Conservation (phyloP, 345 rosid genomes). For the Eucalyptus melliodora region DNA sequence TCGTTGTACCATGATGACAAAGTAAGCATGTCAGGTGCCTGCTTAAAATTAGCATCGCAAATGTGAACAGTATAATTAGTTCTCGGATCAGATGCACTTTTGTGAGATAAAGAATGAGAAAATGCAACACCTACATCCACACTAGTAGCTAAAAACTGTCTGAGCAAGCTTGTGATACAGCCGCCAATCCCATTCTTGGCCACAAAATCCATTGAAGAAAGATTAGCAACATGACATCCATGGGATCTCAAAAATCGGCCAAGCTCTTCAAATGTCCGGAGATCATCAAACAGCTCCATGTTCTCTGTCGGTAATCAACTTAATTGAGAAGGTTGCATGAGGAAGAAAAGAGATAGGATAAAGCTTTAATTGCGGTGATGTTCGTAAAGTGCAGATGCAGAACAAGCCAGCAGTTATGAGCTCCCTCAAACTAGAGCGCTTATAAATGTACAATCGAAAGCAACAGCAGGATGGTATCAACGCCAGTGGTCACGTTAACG, state of each 20-base stretch:
- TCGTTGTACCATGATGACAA: slow-evolving; percentile 82
- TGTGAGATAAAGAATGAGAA: not conserved
- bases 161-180: slow-evolving; percentile 68
- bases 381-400: not conserved
- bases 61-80: not conserved
- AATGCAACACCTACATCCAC: slow-evolving; percentile 51
- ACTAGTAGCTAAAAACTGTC: slow-evolving; percentile 54
- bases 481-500: not conserved
- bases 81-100: not conserved
- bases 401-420: not conserved
- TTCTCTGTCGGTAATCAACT: slow-evolving; percentile 40
- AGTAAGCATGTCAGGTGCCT: slow-evolving; percentile 71
- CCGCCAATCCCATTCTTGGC: slow-evolving; percentile 69
- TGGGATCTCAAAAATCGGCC: slow-evolving; percentile 53
- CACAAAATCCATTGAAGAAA: slow-evolving; percentile 69
- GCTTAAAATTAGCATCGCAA: slow-evolving; percentile 9
- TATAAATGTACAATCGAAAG: not conserved
- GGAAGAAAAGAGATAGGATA: not conserved
- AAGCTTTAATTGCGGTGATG: not conserved
- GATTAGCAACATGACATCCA: slow-evolving; percentile 84
- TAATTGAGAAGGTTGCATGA: not conserved
- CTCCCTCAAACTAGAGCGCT: not conserved
- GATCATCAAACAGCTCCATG: slow-evolving; percentile 93
- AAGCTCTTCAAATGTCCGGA: slow-evolving; percentile 69
- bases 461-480: not conserved